Conservation (phyloP, 2,329 filamentous ascomycete genomes). For the Fusarium miscanthi region DNA sequence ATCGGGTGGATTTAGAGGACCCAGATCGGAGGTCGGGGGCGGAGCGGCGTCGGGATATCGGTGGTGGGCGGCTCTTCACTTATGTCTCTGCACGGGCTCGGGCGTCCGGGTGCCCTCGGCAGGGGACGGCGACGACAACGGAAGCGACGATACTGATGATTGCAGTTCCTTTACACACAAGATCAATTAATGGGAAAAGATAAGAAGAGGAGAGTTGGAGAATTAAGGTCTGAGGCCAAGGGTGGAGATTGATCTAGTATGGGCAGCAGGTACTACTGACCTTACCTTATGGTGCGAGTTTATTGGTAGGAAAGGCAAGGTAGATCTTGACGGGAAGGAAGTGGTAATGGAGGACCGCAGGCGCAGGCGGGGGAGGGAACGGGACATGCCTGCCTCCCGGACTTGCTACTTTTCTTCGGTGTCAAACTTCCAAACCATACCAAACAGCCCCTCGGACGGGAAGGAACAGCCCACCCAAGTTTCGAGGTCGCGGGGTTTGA, state of each 20-base stretch:
- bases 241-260: slow-evolving; percentile 28
- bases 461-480: slow-evolving; percentile 20
- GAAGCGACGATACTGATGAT: slow-evolving; percentile 12
- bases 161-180: slow-evolving; percentile 1
- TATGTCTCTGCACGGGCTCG: slow-evolving; percentile 44
- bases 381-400: slow-evolving; percentile 35
- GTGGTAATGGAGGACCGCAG: slow-evolving; percentile 3
- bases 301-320: slow-evolving; percentile 7
- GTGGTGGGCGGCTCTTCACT: slow-evolving; percentile 35
- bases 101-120: slow-evolving; percentile 45
- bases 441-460: neutral
- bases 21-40: slow-evolving; percentile 38
- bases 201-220: slow-evolving; percentile 25
- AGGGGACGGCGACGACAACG: slow-evolving; percentile 39
- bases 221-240: slow-evolving; percentile 22
- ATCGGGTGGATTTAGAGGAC: slow-evolving; percentile 25
- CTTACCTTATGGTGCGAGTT: slow-evolving; percentile 17
- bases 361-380: slow-evolving; percentile 19
- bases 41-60: slow-evolving; percentile 35
- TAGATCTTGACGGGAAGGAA: slow-evolving; percentile 9
- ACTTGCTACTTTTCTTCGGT: slow-evolving; percentile 9
- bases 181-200: slow-evolving; percentile 10
- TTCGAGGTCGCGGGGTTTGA: slow-evolving; percentile 13
- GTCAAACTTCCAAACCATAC: slow-evolving; percentile 7
- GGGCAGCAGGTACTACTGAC: neutral